Percentiles rank a stretch among this genome's conserved stretches.
Conservation (phyloP, 129 eudicot genomes). For the Flaveria linearis region DNA sequence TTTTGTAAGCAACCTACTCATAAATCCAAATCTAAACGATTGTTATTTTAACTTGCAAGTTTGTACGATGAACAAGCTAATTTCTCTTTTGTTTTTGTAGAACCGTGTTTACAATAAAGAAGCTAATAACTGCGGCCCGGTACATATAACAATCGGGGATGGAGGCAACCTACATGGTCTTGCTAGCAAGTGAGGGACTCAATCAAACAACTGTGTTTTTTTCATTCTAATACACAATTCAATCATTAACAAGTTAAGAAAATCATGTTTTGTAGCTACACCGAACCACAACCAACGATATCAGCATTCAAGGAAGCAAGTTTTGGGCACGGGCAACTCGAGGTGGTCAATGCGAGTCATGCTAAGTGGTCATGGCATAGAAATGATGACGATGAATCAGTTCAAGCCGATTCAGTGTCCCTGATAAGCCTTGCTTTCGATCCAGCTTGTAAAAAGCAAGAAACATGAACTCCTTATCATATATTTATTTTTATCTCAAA, state of each 20-base stretch:
- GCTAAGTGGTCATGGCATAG: slow-evolving; percentile 78
- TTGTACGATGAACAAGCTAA: background rate
- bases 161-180: slow-evolving; percentile 78
- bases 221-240: background rate
- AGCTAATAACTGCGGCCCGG: slow-evolving; percentile 55
- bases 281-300: slow-evolving; percentile 47
- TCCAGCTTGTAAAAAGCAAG: slow-evolving; percentile 38
- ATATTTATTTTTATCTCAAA: background rate
- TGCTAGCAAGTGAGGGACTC: slow-evolving; percentile 47
- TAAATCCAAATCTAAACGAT: background rate
- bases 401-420: slow-evolving; percentile 48
- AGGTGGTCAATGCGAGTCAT: slow-evolving; percentile 53
- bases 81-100: slow-evolving; percentile 25
- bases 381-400: slow-evolving; percentile 53
- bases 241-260: background rate
- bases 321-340: slow-evolving; percentile 63
- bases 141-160: slow-evolving; percentile 69
- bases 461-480: slow-evolving; percentile 18
- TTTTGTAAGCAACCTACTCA: slow-evolving; percentile 40
- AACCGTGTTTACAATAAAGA: slow-evolving; percentile 52
- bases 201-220: background rate
- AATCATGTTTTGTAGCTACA: slow-evolving; percentile 42
- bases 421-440: slow-evolving; percentile 35
- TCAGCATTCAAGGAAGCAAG: slow-evolving; percentile 45
- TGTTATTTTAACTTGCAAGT: background rate